Conservation (phyloP, 2,329 filamentous ascomycete genomes). For the Microsporum audouinii region DNA sequence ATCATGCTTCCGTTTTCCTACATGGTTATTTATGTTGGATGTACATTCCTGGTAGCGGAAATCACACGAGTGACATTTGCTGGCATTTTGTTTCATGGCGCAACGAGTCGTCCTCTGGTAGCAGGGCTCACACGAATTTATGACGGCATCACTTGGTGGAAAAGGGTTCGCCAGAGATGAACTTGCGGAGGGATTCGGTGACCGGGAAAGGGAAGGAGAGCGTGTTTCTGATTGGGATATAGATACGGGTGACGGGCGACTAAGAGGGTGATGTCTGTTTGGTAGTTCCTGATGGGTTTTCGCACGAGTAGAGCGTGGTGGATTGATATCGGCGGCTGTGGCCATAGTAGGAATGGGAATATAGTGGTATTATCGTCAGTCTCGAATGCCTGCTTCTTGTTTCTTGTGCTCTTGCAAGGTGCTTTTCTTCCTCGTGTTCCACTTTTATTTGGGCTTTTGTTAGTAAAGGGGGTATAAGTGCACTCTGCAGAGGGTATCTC, state of each 20-base stretch:
- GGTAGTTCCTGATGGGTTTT: not conserved
- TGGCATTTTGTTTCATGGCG: constrained; percentile 34
- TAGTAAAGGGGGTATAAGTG: not conserved
- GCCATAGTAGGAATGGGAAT: constrained; percentile 9
- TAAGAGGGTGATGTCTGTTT: not conserved
- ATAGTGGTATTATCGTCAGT: not conserved
- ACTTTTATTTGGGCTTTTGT: not conserved
- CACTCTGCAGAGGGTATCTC: too few species aligned
- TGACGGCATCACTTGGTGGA: not conserved
- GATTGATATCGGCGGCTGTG: constrained; percentile 8
- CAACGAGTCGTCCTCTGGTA: constrained; percentile 33
- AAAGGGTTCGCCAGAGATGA: not conserved
- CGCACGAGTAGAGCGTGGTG: constrained; percentile 5
- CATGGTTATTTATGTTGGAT: constrained; percentile 24
- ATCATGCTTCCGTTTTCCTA: constrained; percentile 33
- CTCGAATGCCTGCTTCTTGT: not conserved
- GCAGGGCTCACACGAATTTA: constrained; percentile 33
- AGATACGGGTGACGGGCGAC: not conserved
- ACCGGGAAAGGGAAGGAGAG: not conserved
- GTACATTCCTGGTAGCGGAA: constrained; percentile 37
- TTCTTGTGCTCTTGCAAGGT: too few species aligned
- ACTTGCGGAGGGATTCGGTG: not conserved
- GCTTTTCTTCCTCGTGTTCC: too few species aligned
- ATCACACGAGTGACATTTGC: constrained; percentile 36
- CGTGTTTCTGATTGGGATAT: not conserved